Evolutionary conservation across 331 rosid species (phyloP).

Genomic region (Quercus lobata): DNA sequence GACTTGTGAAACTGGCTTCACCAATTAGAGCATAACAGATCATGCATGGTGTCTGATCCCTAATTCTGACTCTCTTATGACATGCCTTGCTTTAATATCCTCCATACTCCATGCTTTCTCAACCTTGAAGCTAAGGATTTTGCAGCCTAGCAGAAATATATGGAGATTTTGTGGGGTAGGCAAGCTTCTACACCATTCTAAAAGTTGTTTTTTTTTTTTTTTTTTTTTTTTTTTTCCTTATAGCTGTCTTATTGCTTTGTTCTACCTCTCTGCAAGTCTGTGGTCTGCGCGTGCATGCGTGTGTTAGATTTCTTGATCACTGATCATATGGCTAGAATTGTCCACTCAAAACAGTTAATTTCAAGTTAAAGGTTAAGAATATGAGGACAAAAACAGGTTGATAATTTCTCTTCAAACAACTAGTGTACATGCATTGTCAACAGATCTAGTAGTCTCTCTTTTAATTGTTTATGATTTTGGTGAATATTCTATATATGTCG

Average conservation of each 20-base stretch:
- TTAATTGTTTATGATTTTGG: neutral
- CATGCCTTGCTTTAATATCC: slow-evolving; percentile 14
- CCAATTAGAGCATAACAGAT: slow-evolving; percentile 24
- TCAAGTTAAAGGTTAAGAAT: neutral
- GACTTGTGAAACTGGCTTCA: slow-evolving; percentile 16
- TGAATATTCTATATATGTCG: slow-evolving; percentile 15
- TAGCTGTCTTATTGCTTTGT: neutral
- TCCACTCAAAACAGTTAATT: slow-evolving; percentile 16
- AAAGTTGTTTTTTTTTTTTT: neutral
- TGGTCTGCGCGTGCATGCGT: neutral
- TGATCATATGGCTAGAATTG: neutral
- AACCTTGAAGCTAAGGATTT: slow-evolving; percentile 20
- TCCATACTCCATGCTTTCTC: slow-evolving; percentile 19
- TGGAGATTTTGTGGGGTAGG: neutral
- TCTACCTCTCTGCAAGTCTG: neutral
- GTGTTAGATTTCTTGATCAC: neutral
- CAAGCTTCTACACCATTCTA: neutral
- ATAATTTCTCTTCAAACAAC: neutral
- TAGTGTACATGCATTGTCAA: slow-evolving; percentile 22
- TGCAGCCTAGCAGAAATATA: slow-evolving; percentile 14
- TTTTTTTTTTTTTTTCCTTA: neutral
- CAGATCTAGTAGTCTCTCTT: slow-evolving; percentile 12
- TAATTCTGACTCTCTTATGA: neutral
- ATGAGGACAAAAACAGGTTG: neutral
- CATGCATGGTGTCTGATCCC: slow-evolving; percentile 15